Evolutionary conservation across 768 basidiomycete species (phyloP).

Genomic region (Auriscalpium vulgare): DNA sequence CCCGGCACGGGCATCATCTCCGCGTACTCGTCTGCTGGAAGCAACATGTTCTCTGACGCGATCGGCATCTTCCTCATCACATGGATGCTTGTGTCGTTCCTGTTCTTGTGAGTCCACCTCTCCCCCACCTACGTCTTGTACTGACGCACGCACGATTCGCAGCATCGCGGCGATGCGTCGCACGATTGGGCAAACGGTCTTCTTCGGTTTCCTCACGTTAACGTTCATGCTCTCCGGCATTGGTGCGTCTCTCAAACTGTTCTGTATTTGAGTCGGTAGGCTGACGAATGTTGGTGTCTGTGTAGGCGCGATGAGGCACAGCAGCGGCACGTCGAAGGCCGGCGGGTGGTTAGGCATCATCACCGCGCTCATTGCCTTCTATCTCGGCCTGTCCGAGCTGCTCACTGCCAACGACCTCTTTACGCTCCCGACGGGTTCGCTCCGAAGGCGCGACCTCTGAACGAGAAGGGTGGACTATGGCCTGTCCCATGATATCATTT

Average conservation of each 20-base stretch:
- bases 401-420: constrained; percentile 31
- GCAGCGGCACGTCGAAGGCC: constrained; percentile 21
- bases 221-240: constrained; percentile 43
- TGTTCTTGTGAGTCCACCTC: constrained; percentile 50
- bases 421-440: constrained; percentile 30
- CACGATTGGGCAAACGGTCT: constrained; percentile 38
- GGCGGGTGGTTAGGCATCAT: constrained; percentile 39
- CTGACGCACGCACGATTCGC: background rate
- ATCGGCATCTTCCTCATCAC: constrained; percentile 67
- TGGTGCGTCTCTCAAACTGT: constrained; percentile 21
- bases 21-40: constrained; percentile 34
- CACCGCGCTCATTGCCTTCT: constrained; percentile 41
- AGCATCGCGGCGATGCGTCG: constrained; percentile 44
- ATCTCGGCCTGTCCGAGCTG: constrained; percentile 34
- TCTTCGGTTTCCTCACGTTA: constrained; percentile 47
- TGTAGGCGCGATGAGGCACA: too few relatives aligned
- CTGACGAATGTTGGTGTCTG: too few relatives aligned
- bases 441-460: too few relatives aligned
- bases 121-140: background rate
- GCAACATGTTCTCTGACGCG: constrained; percentile 41
- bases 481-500: too few relatives aligned
- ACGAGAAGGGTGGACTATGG: too few relatives aligned
- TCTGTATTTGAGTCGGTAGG: too few relatives aligned
- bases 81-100: constrained; percentile 67
- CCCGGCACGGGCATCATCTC: constrained; percentile 56